Conservation (phyloP, 1,284 basidiomycete genomes). For the Cutaneotrichosporon cutaneum region DNA sequence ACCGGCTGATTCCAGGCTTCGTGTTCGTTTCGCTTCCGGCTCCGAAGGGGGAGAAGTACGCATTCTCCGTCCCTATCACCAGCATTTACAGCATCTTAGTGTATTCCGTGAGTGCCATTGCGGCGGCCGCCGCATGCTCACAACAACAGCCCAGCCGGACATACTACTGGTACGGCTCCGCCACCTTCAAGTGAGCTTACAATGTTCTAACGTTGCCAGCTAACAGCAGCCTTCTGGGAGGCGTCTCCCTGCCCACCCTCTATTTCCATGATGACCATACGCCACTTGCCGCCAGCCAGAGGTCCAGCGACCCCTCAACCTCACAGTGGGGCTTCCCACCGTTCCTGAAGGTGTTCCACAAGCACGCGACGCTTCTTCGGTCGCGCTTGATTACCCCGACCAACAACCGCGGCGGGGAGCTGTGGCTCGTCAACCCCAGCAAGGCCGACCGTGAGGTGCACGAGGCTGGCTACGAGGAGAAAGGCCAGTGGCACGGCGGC, state of each 20-base stretch:
- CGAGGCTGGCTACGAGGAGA: constrained; percentile 44
- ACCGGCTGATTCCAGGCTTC: constrained; percentile 34
- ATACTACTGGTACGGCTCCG: constrained; percentile 51
- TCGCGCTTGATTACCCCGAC: constrained; percentile 52
- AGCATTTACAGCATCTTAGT: constrained; percentile 88
- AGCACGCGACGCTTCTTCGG: constrained; percentile 71
- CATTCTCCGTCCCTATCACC: constrained; percentile 86
- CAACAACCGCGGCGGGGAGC: constrained; percentile 53
- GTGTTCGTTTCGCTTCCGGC: constrained; percentile 50
- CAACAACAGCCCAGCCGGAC: constrained; percentile 43
- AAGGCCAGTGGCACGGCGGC: constrained; percentile 8
- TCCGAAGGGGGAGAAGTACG: constrained; percentile 75
- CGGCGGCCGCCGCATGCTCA: constrained; percentile 8
- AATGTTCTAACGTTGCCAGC: constrained; percentile 36
- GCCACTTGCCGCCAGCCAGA: constrained; percentile 39
- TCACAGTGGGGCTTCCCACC: constrained; percentile 61
- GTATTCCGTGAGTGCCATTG: constrained; percentile 60
- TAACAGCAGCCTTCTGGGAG: constrained; percentile 81
- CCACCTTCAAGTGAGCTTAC: constrained; percentile 48
- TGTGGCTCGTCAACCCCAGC: constrained; percentile 91
- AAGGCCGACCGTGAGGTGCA: constrained; percentile 86
- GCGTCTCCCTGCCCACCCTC: constrained; percentile 82
- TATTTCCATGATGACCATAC: constrained; percentile 97
- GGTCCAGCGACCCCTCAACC: constrained; percentile 23
- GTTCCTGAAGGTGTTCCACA: constrained; percentile 68